Evolutionary conservation across 345 rosid species (phyloP).

Genomic region (Populus pruinosa): DNA sequence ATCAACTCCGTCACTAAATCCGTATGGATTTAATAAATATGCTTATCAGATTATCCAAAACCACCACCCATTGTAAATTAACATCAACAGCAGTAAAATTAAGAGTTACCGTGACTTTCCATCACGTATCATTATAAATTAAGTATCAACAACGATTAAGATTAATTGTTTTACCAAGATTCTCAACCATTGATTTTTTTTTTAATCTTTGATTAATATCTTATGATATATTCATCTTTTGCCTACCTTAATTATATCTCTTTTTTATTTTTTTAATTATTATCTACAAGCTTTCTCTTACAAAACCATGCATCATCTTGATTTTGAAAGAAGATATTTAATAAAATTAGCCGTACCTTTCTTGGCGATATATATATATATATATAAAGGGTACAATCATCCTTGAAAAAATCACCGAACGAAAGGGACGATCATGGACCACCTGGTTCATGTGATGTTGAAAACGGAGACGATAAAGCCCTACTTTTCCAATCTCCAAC

Average conservation of each 20-base stretch:
- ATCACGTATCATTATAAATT: background rate
- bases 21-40: accelerated
- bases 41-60: too few species aligned
- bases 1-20: accelerated
- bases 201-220: background rate
- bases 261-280: background rate
- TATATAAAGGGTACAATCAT: too few species aligned
- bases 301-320: background rate
- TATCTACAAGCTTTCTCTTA: background rate
- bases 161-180: background rate
- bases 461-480: too few species aligned
- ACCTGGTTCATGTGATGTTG: too few species aligned
- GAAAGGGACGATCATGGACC: too few species aligned
- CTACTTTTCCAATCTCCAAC: too few species aligned
- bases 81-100: too few species aligned
- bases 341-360: background rate
- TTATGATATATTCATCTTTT: background rate
- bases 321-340: background rate
- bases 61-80: background rate
- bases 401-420: too few species aligned
- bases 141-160: background rate
- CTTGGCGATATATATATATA: too few species aligned
- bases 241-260: background rate
- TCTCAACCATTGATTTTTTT: background rate
- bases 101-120: too few species aligned